A percentile compares a stretch with the other conserved stretches of the same genome.
Conservation (phyloP, 306 rosid species). For the Cercis canadensis region DNA sequence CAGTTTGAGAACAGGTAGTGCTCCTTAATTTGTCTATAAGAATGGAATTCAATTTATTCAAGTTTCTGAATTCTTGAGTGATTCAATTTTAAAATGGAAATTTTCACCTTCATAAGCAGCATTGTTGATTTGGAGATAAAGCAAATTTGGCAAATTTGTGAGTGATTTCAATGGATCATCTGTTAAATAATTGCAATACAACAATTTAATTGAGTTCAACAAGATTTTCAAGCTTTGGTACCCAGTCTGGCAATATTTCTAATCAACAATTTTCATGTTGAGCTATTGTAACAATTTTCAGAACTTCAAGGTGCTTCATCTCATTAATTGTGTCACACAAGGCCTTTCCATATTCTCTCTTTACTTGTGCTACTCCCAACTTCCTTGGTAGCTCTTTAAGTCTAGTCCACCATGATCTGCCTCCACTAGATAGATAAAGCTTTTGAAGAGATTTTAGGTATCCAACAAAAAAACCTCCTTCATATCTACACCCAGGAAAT, state of each 20-base stretch:
- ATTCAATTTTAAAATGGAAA: not conserved
- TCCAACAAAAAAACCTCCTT: too few relatives aligned
- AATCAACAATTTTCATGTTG: not conserved
- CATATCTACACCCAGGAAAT: too few relatives aligned
- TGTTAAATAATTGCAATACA: not conserved
- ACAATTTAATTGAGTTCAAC: not conserved
- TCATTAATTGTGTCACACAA: too few relatives aligned
- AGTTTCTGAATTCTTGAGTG: not conserved
- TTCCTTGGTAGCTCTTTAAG: too few relatives aligned
- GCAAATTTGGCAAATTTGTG: not conserved
- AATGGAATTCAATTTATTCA: not conserved
- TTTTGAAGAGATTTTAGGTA: too few relatives aligned
- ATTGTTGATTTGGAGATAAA: not conserved
- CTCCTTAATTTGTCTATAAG: not conserved
- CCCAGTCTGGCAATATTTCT: not conserved
- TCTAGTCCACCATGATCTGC: too few relatives aligned
- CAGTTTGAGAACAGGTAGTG: not conserved
- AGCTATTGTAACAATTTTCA: too few relatives aligned
- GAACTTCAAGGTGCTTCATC: too few relatives aligned
- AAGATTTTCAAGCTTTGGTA: not conserved
- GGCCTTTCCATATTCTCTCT: too few relatives aligned
- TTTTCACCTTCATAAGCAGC: not conserved
- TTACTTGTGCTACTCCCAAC: too few relatives aligned
- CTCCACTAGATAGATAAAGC: too few relatives aligned
- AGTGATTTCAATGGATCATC: slow-evolving; percentile 12